These are phyloP conservation scores for Wickerhamomyces sydowiorum DNA, from an alignment of 805 yeast genomes.

Conservation along the genomic window DNA sequence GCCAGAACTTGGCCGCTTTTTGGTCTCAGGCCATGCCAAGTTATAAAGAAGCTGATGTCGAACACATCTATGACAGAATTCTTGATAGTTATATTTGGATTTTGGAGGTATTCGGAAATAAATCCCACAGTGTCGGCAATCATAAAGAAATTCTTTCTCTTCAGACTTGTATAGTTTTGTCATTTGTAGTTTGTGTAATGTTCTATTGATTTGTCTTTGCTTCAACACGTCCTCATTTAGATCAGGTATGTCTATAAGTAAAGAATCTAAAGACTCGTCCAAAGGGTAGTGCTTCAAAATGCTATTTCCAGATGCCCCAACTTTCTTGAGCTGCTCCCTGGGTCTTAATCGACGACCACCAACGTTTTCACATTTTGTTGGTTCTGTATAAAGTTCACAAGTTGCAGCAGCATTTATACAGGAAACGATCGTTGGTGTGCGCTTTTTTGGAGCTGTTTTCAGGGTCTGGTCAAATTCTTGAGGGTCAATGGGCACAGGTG, in stretches of 20 bases:
- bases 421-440: neutral
- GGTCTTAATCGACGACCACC: slow-evolving; percentile 14
- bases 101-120: slow-evolving; percentile 14
- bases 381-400: slow-evolving; percentile 3
- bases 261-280: slow-evolving; percentile 12
- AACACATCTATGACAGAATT: slow-evolving; percentile 23
- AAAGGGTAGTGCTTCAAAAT: slow-evolving; percentile 3
- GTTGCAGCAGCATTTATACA: neutral
- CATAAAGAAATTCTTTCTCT: slow-evolving; percentile 11
- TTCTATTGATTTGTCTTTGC: slow-evolving; percentile 12
- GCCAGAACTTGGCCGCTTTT: neutral
- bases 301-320: neutral
- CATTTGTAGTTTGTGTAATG: slow-evolving; percentile 19
- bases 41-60: slow-evolving; percentile 22
- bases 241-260: neutral
- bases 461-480: neutral
- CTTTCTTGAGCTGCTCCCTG: slow-evolving; percentile 1
- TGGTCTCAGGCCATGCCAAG: slow-evolving; percentile 22
- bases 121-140: slow-evolving; percentile 25
- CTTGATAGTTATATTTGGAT: neutral
- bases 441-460: neutral
- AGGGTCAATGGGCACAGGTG: neutral
- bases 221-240: neutral
- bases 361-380: slow-evolving; percentile 3
- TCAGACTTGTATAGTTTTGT: slow-evolving; percentile 7